Conservation (phyloP, 768 basidiomycete genomes). For the Kwoniella sp. region DNA sequence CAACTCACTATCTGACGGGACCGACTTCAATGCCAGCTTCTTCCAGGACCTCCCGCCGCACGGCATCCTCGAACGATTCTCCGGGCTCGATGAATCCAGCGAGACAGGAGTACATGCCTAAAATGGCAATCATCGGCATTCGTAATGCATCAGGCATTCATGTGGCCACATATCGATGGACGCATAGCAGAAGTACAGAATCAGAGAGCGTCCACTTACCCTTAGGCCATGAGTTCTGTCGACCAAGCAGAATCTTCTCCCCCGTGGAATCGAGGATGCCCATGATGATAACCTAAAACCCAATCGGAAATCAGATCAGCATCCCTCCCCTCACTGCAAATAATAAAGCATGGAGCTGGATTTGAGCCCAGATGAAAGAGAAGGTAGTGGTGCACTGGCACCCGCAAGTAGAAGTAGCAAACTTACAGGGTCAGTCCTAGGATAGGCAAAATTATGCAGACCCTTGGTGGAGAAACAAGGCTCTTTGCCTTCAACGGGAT, state of each 20-base stretch:
- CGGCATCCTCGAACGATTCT: conserved; percentile 91
- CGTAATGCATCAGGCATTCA: background rate
- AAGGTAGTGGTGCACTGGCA: too few species aligned
- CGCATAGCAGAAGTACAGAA: too few species aligned
- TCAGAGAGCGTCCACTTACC: too few species aligned
- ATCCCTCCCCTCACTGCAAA: too few species aligned
- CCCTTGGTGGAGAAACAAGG: conserved; percentile 65
- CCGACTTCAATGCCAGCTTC: conserved; percentile 89
- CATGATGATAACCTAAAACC: conserved; percentile 82
- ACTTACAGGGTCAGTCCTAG: conserved; percentile 53
- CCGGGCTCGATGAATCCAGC: conserved; percentile 95
- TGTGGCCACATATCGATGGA: too few species aligned
- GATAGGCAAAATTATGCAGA: conserved; percentile 72
- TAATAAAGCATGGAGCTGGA: too few species aligned
- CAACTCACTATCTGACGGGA: conserved; percentile 68
- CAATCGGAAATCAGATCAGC: too few species aligned
- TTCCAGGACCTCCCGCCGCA: conserved; percentile 90
- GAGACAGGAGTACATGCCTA: conserved; percentile 71
- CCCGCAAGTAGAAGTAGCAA: too few species aligned
- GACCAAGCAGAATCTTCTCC: conserved; percentile 81
- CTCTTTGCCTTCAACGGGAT: conserved; percentile 36
- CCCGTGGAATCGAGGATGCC: conserved; percentile 75
- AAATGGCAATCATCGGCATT: background rate
- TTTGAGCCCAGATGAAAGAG: too few species aligned
- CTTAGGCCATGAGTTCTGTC: conserved; percentile 62